These are phyloP conservation scores for Agrostemma githago DNA, from an alignment of 148 eudicot species.

Conservation along the genomic window DNA sequence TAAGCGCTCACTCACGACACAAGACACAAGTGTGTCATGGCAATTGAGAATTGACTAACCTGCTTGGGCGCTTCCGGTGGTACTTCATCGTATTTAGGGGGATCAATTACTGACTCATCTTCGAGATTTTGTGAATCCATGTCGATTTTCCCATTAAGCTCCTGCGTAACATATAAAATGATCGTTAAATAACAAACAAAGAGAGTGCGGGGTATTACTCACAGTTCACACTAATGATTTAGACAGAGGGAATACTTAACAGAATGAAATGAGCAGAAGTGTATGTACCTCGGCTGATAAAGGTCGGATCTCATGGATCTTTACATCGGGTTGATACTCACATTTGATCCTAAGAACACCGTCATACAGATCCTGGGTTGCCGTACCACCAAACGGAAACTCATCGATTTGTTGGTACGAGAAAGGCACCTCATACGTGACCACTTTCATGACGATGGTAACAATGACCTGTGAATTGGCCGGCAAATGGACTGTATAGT, in stretches of 20 bases:
- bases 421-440: background rate
- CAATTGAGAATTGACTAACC: too few relatives aligned
- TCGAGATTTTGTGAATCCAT: background rate
- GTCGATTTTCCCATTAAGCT: background rate
- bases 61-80: too few relatives aligned
- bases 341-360: background rate
- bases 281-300: background rate
- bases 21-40: too few relatives aligned
- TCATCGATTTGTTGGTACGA: background rate
- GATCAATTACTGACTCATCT: background rate
- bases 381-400: background rate
- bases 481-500: background rate
- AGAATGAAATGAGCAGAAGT: too few relatives aligned
- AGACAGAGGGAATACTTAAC: too few relatives aligned
- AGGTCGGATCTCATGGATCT: background rate
- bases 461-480: background rate
- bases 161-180: background rate
- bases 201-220: too few relatives aligned
- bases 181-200: too few relatives aligned
- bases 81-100: too few relatives aligned
- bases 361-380: background rate
- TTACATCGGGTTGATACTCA: background rate
- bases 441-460: background rate
- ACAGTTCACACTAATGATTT: too few relatives aligned
- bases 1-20: too few relatives aligned